phyloP scores from a whole-genome alignment of 2,329 filamentous ascomycete species.

The Thelonectria olida region DNA sequence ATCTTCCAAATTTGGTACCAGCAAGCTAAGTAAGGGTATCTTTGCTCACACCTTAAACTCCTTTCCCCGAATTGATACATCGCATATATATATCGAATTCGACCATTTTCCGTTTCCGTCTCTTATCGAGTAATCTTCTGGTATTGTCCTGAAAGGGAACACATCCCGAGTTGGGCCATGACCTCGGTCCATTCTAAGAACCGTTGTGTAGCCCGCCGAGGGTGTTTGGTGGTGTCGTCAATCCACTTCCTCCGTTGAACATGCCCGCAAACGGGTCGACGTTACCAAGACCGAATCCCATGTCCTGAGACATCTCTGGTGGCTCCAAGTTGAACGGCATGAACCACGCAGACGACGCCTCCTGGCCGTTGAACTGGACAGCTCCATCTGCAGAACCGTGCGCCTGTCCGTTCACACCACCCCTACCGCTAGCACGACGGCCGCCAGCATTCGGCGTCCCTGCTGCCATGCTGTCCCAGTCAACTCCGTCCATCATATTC shows the following conservation, averaged over 20 bases:
- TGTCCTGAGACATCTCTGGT: constrained; percentile 65
- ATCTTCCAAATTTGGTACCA: background rate
- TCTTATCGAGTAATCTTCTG: background rate
- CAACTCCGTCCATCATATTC: constrained; percentile 53
- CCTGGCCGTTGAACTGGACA: constrained; percentile 45
- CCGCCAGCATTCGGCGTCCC: constrained; percentile 40
- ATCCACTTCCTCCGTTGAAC: constrained; percentile 53
- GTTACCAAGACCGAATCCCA: constrained; percentile 51
- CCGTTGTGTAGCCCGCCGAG: constrained; percentile 45
- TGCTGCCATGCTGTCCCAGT: constrained; percentile 55
- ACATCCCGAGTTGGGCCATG: constrained; percentile 9
- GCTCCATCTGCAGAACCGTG: constrained; percentile 31
- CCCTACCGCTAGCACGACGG: constrained; percentile 41
- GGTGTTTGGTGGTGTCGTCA: constrained; percentile 49
- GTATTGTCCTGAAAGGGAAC: background rate
- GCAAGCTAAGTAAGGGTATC: background rate
- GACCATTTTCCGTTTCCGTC: background rate
- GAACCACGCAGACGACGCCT: constrained; percentile 81
- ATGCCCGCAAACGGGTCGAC: constrained; percentile 61
- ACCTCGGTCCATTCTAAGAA: constrained; percentile 36
- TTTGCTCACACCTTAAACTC: constrained; percentile 11
- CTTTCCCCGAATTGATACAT: background rate
- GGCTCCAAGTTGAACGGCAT: constrained; percentile 93
- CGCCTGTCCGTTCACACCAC: constrained; percentile 42
- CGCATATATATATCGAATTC: constrained; percentile 3